Percentiles rank a stretch among this genome's conserved stretches.
These are phyloP conservation scores for Luzula sylvatica DNA, from an alignment of 176 grass and related monocot species.

Conservation along the genomic window DNA sequence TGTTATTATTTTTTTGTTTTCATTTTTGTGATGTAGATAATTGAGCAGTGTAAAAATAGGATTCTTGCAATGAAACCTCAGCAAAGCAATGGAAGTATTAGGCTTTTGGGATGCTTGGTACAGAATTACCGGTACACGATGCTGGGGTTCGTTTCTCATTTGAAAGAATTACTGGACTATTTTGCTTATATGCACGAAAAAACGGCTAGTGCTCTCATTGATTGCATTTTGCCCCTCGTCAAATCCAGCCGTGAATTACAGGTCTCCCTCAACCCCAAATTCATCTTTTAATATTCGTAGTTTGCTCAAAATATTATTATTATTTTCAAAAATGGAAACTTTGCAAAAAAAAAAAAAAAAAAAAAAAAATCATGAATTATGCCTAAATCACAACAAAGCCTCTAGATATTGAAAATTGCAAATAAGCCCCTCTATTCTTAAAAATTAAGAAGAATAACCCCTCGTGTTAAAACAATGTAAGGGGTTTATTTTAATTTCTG, in stretches of 20 bases:
- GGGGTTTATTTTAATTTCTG: no score
- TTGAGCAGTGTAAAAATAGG: conserved; percentile 62
- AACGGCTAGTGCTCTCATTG: conserved; percentile 50
- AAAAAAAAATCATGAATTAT: no score
- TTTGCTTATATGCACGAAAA: conserved; percentile 69
- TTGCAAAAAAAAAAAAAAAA: not conserved
- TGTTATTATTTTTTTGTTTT: not conserved
- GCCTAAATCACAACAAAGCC: no score
- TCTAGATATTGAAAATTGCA: no score
- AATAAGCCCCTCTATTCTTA: no score
- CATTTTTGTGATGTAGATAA: conserved; percentile 29
- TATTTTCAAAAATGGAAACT: not conserved
- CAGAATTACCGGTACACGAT: conserved; percentile 49
- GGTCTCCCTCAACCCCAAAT: conserved; percentile 31
- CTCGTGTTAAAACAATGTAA: no score
- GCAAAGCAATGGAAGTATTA: conserved; percentile 42
- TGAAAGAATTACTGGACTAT: conserved; percentile 85
- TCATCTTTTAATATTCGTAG: not conserved
- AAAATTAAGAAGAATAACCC: no score
- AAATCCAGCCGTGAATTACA: conserved; percentile 58
- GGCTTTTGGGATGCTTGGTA: conserved; percentile 52
- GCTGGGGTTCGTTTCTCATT: conserved; percentile 49
- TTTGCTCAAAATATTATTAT: not conserved
- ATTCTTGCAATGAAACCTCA: conserved; percentile 79
- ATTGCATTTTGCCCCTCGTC: conserved; percentile 66